phyloP scores from a whole-genome alignment of 129 eudicot genomes.

The Helianthus tuberosus region DNA sequence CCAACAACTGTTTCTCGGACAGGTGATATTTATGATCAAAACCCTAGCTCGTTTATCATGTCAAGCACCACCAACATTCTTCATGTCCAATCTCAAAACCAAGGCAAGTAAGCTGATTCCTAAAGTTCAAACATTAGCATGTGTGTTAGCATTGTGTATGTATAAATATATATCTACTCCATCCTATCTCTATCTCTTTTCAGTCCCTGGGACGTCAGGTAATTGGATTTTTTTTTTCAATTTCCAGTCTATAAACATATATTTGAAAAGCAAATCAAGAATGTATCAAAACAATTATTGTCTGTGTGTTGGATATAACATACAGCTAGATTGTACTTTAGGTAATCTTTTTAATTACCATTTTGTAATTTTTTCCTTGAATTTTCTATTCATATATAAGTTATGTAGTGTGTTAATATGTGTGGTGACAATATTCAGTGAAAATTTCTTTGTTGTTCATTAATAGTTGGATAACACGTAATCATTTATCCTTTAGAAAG shows the following conservation, averaged over 20 bases:
- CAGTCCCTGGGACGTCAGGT: not conserved
- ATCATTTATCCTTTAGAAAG: too few species aligned
- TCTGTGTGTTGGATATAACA: not conserved
- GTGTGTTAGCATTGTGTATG: not conserved
- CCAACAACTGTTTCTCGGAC: constrained; percentile 27
- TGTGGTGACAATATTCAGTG: too few species aligned
- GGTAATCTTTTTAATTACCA: not conserved
- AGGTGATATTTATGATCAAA: constrained; percentile 33
- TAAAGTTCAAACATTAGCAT: not conserved
- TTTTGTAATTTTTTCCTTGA: not conserved
- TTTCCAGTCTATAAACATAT: not conserved
- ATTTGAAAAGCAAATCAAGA: not conserved
- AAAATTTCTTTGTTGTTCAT: too few species aligned
- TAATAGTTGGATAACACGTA: too few species aligned
- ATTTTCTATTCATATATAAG: not conserved
- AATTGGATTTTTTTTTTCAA: not conserved
- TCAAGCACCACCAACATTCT: constrained; percentile 24
- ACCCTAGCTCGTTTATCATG: constrained; percentile 30
- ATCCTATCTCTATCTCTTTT: not conserved
- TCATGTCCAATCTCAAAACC: constrained; percentile 18
- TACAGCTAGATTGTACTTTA: not conserved
- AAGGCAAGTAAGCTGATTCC: not conserved
- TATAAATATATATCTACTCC: not conserved
- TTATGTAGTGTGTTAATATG: not conserved
- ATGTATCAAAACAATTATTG: not conserved